Base-by-base conservation (phyloP, 2,329 filamentous ascomycete species). In the Verticillium albo-atrum region DNA sequence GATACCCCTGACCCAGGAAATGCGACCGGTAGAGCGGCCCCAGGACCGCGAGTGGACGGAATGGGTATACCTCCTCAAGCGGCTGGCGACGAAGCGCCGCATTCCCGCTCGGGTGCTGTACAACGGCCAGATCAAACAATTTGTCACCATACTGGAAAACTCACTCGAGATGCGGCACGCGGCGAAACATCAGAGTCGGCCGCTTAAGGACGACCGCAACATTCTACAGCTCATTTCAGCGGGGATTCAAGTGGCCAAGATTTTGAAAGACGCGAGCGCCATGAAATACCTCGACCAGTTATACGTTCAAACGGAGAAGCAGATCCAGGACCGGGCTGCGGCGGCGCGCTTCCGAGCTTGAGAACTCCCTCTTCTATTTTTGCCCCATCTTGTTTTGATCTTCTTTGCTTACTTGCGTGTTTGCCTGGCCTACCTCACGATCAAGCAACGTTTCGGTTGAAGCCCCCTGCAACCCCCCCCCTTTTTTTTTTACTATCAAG, bases 81-180 rank as follows among this genome's bases (percentile, higher is more conserved):
- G 91, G 55, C 82, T 96, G 60, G 91, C 91, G 32, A 96, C 91
- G 34, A 95, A 94, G 77, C 84, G 91, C 65, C 86, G 91, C 63
- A 94, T 96, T 66, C 91, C 91, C 6, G 90, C 91, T 54, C 82
- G 91, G 59, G 89, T 95, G 23, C 79, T 96, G 51, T 95, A 94
- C 79, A 91, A 95, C 72, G 90, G 90, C 61, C 91, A 96, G 76
- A 96, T 96, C 76, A 95, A 94, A 77, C 91, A 95, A 74, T 87
- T 96, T 74, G 89, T 95, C 65, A 95, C 91, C 50, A 90, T 95
- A 30, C 77, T 96, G 67, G 91, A 96, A 71, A 96, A 95, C 75
- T 93, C 90, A 54, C 79, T 96, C 68, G 91, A 94, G 77, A 93
- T 93, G 90, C 83, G 91, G 63, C 90, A 94, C 73, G 89, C 90